Conservation (phyloP, 208 protist genomes). For the Trypanosoma vivax region DNA sequence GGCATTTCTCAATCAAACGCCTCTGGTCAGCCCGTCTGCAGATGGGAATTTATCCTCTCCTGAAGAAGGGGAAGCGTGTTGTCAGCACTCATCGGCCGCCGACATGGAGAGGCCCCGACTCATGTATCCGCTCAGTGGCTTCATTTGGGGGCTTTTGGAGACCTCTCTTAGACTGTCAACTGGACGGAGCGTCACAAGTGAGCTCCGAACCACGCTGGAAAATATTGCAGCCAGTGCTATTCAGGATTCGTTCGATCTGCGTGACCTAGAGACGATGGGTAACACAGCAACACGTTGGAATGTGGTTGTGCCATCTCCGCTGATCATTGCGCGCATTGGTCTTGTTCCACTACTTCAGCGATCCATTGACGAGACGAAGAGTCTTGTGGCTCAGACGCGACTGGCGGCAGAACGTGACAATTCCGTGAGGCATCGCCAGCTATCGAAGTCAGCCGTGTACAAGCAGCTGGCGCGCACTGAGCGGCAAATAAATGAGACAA, state of each 20-base stretch:
- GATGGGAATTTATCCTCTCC: neutral
- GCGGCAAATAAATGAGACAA: conserved; percentile 40
- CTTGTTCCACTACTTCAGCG: conserved; percentile 46
- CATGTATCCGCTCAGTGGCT: conserved; percentile 51
- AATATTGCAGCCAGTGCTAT: neutral
- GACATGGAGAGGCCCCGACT: neutral
- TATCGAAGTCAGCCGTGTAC: conserved; percentile 50
- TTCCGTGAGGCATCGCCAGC: conserved; percentile 15
- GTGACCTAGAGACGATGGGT: conserved; percentile 35
- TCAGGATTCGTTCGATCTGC: neutral
- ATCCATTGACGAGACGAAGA: conserved; percentile 62
- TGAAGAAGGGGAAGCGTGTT: neutral
- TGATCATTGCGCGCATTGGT: conserved; percentile 66
- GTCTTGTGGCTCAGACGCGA: conserved; percentile 52
- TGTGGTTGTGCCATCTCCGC: conserved; percentile 44
- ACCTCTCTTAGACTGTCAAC: conserved; percentile 67
- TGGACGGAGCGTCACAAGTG: conserved; percentile 42
- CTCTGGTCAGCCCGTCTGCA: neutral
- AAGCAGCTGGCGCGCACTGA: conserved; percentile 43
- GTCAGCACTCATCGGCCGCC: neutral
- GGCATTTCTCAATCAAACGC: neutral
- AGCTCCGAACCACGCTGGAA: conserved; percentile 23
- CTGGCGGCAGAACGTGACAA: conserved; percentile 25
- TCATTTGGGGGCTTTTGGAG: conserved; percentile 77
- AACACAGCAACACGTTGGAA: conserved; percentile 65